A percentile compares a stretch with the other conserved stretches of the same genome.
Conservation (phyloP, 179 eudicot genomes). For the Silene coronaria region DNA sequence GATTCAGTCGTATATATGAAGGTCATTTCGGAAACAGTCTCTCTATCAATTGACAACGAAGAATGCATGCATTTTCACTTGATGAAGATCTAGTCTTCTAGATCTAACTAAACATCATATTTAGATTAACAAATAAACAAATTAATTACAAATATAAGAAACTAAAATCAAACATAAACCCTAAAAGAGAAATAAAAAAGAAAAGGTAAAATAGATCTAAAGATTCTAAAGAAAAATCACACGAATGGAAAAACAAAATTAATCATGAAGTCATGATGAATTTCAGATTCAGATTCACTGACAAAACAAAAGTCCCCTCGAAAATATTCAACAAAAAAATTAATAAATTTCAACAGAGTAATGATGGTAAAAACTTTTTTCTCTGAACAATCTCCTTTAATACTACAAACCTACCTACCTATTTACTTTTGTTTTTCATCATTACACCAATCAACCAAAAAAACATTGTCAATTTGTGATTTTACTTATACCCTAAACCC, state of each 20-base stretch:
- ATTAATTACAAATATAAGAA: neutral
- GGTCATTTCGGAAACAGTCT: neutral
- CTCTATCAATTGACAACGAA: neutral
- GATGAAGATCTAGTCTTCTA: neutral
- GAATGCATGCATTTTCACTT: neutral
- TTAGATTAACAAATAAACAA: neutral
- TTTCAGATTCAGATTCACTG: constrained; percentile 20
- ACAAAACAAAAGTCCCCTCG: constrained; percentile 6
- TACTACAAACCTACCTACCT: neutral
- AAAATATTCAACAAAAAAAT: neutral
- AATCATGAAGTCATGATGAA: constrained; percentile 14
- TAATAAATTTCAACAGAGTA: constrained; percentile 11
- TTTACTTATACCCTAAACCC: too few relatives aligned
- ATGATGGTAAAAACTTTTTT: constrained; percentile 23
- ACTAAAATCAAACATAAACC: constrained; percentile 12
- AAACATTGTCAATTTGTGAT: too few relatives aligned
- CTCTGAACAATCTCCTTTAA: constrained; percentile 8
- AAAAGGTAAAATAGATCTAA: constrained; percentile 16
- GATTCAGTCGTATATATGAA: neutral
- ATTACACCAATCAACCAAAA: constrained; percentile 39
- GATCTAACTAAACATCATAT: neutral
- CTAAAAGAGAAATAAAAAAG: constrained; percentile 25
- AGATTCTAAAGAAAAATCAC: constrained; percentile 8
- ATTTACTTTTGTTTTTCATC: constrained; percentile 24
- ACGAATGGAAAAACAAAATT: constrained; percentile 19